A percentile compares a stretch with the other conserved stretches of the same genome.
Conservation (phyloP, 345 rosid species). For the Eucalyptus marginata region DNA sequence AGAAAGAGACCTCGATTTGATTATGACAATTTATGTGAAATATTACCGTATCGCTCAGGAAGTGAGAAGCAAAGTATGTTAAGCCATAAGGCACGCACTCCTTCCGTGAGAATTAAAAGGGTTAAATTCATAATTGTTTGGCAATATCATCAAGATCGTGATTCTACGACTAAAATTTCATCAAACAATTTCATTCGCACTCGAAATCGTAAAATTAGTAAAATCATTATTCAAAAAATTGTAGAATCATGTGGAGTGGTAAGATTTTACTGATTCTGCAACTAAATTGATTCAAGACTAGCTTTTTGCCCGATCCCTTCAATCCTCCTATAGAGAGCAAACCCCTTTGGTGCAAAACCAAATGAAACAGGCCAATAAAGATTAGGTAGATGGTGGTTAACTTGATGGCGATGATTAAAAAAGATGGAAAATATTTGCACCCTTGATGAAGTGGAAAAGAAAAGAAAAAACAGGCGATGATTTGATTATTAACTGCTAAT, state of each 20-base stretch:
- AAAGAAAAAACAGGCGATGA: background rate
- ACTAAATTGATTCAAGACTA: background rate
- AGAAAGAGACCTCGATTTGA: background rate
- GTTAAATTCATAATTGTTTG: background rate
- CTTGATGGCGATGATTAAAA: too few species aligned
- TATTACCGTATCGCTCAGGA: background rate
- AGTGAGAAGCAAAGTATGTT: background rate
- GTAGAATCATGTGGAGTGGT: background rate
- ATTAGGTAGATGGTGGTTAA: background rate
- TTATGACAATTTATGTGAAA: too few species aligned
- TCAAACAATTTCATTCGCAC: background rate
- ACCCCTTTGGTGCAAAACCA: background rate
- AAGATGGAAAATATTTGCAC: too few species aligned
- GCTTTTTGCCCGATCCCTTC: background rate
- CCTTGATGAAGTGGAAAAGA: background rate
- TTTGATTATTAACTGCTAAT: background rate
- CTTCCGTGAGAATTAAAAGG: background rate
- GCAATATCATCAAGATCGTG: background rate
- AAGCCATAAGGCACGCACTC: background rate
- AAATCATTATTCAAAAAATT: rapidly evolving
- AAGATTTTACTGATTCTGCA: too few species aligned
- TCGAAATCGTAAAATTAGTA: background rate
- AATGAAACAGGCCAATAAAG: background rate
- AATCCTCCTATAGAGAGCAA: background rate
- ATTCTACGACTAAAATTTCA: rapidly evolving